These are phyloP conservation scores for Vigna hirtella DNA, from an alignment of 306 rosid genomes.

Conservation along the genomic window DNA sequence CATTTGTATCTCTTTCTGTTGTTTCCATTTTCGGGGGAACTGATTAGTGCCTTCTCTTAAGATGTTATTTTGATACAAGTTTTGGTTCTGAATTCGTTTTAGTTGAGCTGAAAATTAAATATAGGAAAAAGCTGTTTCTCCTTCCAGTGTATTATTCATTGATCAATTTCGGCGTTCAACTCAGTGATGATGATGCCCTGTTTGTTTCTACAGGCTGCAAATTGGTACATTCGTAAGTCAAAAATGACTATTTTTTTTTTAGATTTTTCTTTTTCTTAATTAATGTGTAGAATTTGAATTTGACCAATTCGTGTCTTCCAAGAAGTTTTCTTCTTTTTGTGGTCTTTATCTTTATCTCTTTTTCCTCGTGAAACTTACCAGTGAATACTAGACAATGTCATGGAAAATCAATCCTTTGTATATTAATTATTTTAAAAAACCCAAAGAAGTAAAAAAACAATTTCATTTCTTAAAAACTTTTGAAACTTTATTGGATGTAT, in stretches of 20 bases:
- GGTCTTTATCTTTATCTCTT: neutral
- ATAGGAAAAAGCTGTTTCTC: neutral
- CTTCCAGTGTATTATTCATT: no score
- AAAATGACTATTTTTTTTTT: neutral
- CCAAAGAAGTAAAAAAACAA: no score
- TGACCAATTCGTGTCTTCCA: conserved; percentile 26
- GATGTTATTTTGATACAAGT: neutral
- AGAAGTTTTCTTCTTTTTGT: neutral
- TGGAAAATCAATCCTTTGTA: neutral
- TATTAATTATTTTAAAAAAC: neutral
- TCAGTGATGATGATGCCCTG: no score
- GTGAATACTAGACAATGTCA: conserved; percentile 16
- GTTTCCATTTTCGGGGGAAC: neutral
- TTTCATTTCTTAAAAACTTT: neutral
- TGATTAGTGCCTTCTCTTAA: neutral
- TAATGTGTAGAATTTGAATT: conserved; percentile 24
- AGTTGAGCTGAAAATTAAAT: no score
- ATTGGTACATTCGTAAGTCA: neutral
- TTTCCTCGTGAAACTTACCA: neutral
- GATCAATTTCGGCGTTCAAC: neutral
- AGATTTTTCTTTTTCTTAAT: neutral
- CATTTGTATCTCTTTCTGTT: neutral
- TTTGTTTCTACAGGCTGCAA: neutral
- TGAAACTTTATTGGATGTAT: no score
- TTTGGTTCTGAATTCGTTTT: neutral